A percentile compares a stretch with the other conserved stretches of the same genome.
phyloP scores from a whole-genome alignment of 352 stramenopile species.

The Globisporangium iwayamae region DNA sequence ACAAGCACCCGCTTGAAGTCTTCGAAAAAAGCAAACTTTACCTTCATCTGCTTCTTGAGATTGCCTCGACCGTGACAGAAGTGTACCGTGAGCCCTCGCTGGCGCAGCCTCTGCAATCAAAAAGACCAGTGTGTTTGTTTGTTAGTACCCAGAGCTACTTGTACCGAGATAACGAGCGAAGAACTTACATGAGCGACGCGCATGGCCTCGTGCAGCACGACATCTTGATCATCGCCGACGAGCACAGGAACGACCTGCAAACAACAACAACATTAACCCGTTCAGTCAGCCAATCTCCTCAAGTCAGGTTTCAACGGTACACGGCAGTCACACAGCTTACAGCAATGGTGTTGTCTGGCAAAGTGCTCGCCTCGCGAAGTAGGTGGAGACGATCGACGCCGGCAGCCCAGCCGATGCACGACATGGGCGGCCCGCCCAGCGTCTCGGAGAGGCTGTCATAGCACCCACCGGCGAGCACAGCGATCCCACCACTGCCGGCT shows the following conservation, averaged over 20 bases:
- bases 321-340: slow-evolving; percentile 21
- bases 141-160: too few species aligned
- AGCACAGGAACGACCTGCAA: slow-evolving; percentile 66
- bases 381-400: slow-evolving; percentile 77
- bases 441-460: slow-evolving; percentile 76
- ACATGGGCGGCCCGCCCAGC: slow-evolving; percentile 50
- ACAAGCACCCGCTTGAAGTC: neutral
- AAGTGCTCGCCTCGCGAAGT: slow-evolving; percentile 33
- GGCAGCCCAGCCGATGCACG: slow-evolving; percentile 83
- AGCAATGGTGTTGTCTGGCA: slow-evolving; percentile 37
- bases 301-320: neutral
- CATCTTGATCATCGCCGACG: slow-evolving; percentile 32
- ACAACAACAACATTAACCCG: neutral
- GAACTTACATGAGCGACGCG: slow-evolving; percentile 45
- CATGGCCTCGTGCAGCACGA: slow-evolving; percentile 61
- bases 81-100: slow-evolving; percentile 64
- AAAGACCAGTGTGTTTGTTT: neutral
- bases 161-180: neutral
- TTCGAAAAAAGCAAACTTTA: slow-evolving; percentile 10
- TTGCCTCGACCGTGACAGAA: slow-evolving; percentile 75
- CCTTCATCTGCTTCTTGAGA: slow-evolving; percentile 90
- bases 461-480: slow-evolving; percentile 79
- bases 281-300: neutral
- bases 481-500: slow-evolving; percentile 44
- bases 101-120: slow-evolving; percentile 41